Conservation (phyloP, 345 rosid genomes). For the Pistacia integerrima region DNA sequence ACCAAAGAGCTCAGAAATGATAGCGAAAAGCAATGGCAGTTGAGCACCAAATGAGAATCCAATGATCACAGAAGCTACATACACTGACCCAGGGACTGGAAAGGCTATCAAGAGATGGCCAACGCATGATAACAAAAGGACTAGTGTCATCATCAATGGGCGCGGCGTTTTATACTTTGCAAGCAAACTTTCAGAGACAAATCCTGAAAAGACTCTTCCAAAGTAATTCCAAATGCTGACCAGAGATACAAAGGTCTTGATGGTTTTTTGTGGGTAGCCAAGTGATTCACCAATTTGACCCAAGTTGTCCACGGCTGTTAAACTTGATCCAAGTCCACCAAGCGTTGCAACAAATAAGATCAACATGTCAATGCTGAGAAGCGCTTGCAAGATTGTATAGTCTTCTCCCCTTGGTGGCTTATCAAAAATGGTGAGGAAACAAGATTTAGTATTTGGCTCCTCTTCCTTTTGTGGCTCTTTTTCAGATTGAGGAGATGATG, state of each 20-base stretch:
- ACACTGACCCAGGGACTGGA: constrained; percentile 66
- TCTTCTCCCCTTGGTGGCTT: constrained; percentile 83
- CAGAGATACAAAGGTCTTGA: constrained; percentile 68
- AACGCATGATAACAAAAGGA: constrained; percentile 57
- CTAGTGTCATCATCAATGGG: constrained; percentile 73
- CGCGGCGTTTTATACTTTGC: constrained; percentile 63
- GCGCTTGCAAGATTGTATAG: constrained; percentile 85
- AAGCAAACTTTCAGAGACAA: constrained; percentile 66
- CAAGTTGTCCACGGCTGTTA: constrained; percentile 82
- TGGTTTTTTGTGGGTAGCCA: constrained; percentile 63
- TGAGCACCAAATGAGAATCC: constrained; percentile 90
- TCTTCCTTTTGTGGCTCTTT: constrained; percentile 8
- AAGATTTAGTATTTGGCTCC: constrained; percentile 34
- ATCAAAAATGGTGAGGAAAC: constrained; percentile 50
- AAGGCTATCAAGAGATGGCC: constrained; percentile 79
- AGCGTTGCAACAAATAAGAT: constrained; percentile 61
- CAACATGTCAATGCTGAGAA: constrained; percentile 73
- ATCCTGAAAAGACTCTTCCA: constrained; percentile 83
- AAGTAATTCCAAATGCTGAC: constrained; percentile 93
- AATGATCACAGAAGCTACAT: constrained; percentile 64
- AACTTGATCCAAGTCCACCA: constrained; percentile 75
- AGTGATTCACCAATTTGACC: constrained; percentile 94
- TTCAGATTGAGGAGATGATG: background rate
- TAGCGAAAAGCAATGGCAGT: constrained; percentile 66
- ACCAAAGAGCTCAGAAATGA: constrained; percentile 88